Evolutionary conservation across 1,284 basidiomycete species (phyloP).

Genomic region (Ustilago vetiveriae): DNA sequence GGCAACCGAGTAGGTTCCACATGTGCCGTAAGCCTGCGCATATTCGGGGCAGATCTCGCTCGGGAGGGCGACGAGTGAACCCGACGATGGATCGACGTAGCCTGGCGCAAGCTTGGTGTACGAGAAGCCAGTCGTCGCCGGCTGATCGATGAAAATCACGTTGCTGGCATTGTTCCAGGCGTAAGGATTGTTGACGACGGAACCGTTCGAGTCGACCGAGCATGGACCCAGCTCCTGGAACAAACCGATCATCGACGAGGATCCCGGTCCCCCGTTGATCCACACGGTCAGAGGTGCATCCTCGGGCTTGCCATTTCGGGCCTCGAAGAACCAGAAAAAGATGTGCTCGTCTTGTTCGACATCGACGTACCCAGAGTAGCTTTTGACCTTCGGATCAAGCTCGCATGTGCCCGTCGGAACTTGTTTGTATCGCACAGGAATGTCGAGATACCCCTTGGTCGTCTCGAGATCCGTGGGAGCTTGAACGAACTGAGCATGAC

Average conservation of each 20-base stretch:
- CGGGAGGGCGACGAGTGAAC: constrained; percentile 30
- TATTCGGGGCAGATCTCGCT: constrained; percentile 42
- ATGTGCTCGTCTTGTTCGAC: constrained; percentile 45
- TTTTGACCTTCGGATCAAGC: constrained; percentile 75
- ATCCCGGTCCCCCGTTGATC: constrained; percentile 70
- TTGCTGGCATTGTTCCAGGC: constrained; percentile 77
- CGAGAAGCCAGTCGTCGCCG: constrained; percentile 64
- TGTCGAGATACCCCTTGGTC: constrained; percentile 26
- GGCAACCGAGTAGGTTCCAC: constrained; percentile 48
- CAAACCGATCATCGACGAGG: constrained; percentile 76
- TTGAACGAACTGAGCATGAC: constrained; percentile 25
- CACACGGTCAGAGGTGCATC: constrained; percentile 46
- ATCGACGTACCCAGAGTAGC: constrained; percentile 70
- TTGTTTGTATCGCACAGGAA: constrained; percentile 50
- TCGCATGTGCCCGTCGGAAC: constrained; percentile 76
- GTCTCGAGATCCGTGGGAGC: constrained; percentile 35
- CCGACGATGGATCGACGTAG: constrained; percentile 33
- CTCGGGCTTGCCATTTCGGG: constrained; percentile 42
- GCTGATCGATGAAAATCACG: constrained; percentile 80
- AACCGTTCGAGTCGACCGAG: constrained; percentile 73
- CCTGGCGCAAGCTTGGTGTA: constrained; percentile 48
- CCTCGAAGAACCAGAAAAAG: constrained; percentile 58
- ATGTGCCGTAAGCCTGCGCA: constrained; percentile 29
- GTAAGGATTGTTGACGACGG: constrained; percentile 72
- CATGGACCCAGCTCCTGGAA: constrained; percentile 78